A percentile compares a stretch with the other conserved stretches of the same genome.
These are phyloP conservation scores for Podospora pseudocomata DNA, from an alignment of 495 filamentous ascomycete species.

Conservation along the genomic window DNA sequence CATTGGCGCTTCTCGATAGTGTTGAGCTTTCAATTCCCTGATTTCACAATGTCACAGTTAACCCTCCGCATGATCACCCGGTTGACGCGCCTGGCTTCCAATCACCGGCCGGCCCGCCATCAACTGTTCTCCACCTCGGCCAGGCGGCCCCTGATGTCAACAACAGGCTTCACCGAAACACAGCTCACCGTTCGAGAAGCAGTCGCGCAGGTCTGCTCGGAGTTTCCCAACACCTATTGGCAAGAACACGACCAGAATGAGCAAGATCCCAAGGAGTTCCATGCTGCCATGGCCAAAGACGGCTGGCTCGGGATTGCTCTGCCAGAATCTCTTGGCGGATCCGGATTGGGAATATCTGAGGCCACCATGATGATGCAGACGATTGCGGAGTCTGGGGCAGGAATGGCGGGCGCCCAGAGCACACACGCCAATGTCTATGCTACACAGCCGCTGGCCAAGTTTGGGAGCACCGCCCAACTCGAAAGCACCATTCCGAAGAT, in stretches of 20 bases:
- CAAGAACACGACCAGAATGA: slow-evolving; percentile 62
- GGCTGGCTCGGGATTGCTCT: slow-evolving; percentile 83
- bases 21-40: neutral
- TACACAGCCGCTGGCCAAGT: slow-evolving; percentile 70
- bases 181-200: slow-evolving; percentile 70
- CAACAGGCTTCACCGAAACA: slow-evolving; percentile 65
- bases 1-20: too few species aligned
- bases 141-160: slow-evolving; percentile 58
- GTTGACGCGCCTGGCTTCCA: neutral
- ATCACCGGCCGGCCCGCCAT: neutral
- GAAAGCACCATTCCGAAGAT: slow-evolving; percentile 62
- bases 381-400: slow-evolving; percentile 71
- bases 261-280: slow-evolving; percentile 67
- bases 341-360: slow-evolving; percentile 73
- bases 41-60: neutral
- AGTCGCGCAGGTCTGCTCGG: slow-evolving; percentile 62
- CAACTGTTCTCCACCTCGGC: slow-evolving; percentile 27
- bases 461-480: slow-evolving; percentile 59
- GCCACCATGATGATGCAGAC: slow-evolving; percentile 85
- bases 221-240: slow-evolving; percentile 66
- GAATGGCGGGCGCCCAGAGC: slow-evolving; percentile 72
- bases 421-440: slow-evolving; percentile 76
- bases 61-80: neutral
- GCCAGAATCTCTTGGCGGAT: slow-evolving; percentile 66
- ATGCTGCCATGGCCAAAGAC: slow-evolving; percentile 68